Evolutionary conservation across 495 filamentous ascomycete genomes (phyloP).

Genomic region (Aspergillus coremiiformis): DNA sequence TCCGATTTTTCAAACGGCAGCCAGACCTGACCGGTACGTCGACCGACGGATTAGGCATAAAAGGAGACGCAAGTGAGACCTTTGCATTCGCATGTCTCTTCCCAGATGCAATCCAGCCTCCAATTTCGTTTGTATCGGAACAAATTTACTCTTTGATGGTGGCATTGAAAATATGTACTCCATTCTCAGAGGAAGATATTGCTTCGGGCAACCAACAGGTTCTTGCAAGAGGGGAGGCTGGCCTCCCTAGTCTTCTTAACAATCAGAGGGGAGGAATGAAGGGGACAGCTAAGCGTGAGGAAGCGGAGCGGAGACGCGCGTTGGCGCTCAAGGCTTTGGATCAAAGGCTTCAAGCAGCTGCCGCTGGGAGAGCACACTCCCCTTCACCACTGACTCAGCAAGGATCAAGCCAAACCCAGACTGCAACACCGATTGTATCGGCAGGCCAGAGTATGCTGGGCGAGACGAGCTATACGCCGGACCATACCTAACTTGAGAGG

Average conservation of each 20-base stretch:
- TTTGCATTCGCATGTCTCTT: slow-evolving; percentile 95
- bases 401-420: slow-evolving; percentile 31
- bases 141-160: slow-evolving; percentile 69
- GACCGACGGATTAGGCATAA: slow-evolving; percentile 43
- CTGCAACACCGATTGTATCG: slow-evolving; percentile 25
- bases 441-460: slow-evolving; percentile 49
- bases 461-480: slow-evolving; percentile 62
- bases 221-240: slow-evolving; percentile 58
- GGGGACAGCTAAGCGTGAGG: slow-evolving; percentile 60
- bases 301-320: slow-evolving; percentile 84
- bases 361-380: slow-evolving; percentile 38
- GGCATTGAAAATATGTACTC: slow-evolving; percentile 65
- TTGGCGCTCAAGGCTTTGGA: slow-evolving; percentile 87
- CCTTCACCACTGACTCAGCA: slow-evolving; percentile 35
- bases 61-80: slow-evolving; percentile 89
- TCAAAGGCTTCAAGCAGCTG: slow-evolving; percentile 79
- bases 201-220: slow-evolving; percentile 70
- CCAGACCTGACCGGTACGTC: slow-evolving; percentile 48
- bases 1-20: slow-evolving; percentile 91
- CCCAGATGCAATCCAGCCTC: slow-evolving; percentile 74
- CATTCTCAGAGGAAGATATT: slow-evolving; percentile 80
- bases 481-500: slow-evolving; percentile 38
- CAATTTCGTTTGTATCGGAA: slow-evolving; percentile 65
- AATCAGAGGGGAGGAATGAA: slow-evolving; percentile 31
- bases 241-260: slow-evolving; percentile 54